phyloP scores from a whole-genome alignment of 306 rosid species.

The Vicia faba region DNA sequence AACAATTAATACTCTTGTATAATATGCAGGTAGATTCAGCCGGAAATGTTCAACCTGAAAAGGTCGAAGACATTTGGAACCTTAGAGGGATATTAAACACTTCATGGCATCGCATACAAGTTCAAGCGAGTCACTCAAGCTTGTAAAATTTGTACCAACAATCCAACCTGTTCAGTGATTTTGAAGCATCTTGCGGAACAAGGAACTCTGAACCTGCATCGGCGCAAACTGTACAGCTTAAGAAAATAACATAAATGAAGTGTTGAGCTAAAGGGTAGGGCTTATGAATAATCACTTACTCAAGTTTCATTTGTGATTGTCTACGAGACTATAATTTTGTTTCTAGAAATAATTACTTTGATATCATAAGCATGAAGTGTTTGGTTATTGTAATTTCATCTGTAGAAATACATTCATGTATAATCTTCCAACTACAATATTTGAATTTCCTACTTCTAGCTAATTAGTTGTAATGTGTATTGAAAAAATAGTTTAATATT shows the following conservation, averaged over 20 bases:
- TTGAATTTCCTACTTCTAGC: no score
- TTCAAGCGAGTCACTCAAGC: slow-evolving; percentile 72
- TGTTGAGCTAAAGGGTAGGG: background rate
- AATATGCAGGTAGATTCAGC: slow-evolving; percentile 81
- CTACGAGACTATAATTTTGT: background rate
- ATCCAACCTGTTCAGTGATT: background rate
- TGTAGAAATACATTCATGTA: no score
- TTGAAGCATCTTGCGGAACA: slow-evolving; percentile 27
- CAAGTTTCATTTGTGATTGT: background rate
- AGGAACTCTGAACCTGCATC: background rate
- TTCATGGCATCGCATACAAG: slow-evolving; percentile 85
- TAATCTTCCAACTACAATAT: no score
- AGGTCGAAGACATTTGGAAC: slow-evolving; percentile 84
- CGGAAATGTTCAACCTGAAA: slow-evolving; percentile 88
- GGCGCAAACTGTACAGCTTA: background rate
- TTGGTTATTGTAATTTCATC: slow-evolving; percentile 7
- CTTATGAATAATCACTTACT: slow-evolving; percentile 13
- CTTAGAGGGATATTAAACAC: slow-evolving; percentile 89
- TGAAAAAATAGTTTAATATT: no score
- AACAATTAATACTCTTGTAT: slow-evolving; percentile 10
- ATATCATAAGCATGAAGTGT: slow-evolving; percentile 3
- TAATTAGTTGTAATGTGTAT: no score
- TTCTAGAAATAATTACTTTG: background rate
- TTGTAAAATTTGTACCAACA: slow-evolving; percentile 42
- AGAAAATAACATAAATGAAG: background rate